These are phyloP conservation scores for Colletotrichum zoysiae DNA, from an alignment of 2,329 filamentous ascomycete genomes.

Conservation along the genomic window DNA sequence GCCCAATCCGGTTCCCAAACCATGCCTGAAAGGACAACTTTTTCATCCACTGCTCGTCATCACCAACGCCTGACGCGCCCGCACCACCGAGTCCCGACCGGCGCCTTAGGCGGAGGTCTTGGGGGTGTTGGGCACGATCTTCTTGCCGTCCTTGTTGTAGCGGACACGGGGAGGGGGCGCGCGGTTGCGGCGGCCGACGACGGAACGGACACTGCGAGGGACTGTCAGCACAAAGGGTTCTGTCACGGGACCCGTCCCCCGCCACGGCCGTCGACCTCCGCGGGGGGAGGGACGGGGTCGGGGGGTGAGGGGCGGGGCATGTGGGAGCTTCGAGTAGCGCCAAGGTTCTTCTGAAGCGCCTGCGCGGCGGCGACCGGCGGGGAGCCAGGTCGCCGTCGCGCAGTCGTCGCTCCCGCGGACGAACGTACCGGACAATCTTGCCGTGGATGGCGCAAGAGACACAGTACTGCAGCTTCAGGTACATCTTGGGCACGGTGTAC, in stretches of 20 bases:
- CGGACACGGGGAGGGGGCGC: conserved; percentile 96
- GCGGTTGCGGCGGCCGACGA: conserved; percentile 97
- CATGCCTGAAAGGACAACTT: conserved; percentile 42
- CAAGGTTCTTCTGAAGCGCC: conserved; percentile 72
- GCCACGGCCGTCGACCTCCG: neutral
- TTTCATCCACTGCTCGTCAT: conserved; percentile 40
- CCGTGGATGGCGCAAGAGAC: conserved; percentile 99
- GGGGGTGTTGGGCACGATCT: conserved; percentile 87
- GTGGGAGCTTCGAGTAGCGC: conserved; percentile 56
- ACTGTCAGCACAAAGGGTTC: conserved; percentile 54
- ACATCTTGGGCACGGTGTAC: conserved; percentile 99
- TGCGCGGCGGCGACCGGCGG: conserved; percentile 51
- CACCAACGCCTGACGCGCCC: conserved; percentile 10
- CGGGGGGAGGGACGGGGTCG: neutral
- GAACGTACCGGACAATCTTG: conserved; percentile 99
- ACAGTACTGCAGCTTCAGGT: conserved; percentile 99
- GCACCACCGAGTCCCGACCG: neutral
- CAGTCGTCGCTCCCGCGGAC: conserved; percentile 71
- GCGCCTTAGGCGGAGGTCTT: conserved; percentile 62
- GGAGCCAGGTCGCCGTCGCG: conserved; percentile 46
- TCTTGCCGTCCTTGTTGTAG: conserved; percentile 99
- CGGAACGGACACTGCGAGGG: conserved; percentile 87
- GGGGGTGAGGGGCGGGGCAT: neutral
- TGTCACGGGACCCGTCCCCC: conserved; percentile 33
- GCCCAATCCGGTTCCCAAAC: conserved; percentile 40